Percentiles rank a stretch among this genome's conserved stretches.
Evolutionary conservation across 495 filamentous ascomycete genomes (phyloP).

Genomic region (Trichoderma orchidacearum): DNA sequence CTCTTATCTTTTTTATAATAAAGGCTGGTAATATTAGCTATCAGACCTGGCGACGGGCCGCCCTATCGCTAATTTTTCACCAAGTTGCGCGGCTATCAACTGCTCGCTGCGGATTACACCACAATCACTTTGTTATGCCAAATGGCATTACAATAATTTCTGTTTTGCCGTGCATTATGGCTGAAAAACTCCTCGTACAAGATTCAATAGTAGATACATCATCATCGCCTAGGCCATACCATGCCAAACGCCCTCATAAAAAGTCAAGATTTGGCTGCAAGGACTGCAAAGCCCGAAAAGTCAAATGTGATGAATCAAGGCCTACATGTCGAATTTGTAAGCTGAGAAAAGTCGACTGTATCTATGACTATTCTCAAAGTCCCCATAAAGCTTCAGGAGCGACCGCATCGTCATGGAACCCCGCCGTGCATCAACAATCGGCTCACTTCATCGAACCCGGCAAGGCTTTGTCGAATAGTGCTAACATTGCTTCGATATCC

Average conservation of each 20-base stretch:
- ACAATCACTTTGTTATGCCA: no score
- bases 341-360: constrained; percentile 27
- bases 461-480: neutral
- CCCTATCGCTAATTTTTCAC: no score
- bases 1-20: no score
- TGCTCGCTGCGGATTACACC: no score
- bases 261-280: constrained; percentile 39
- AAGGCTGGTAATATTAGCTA: no score
- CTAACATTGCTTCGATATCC: constrained; percentile 5
- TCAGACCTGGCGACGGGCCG: no score
- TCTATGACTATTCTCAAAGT: constrained; percentile 14
- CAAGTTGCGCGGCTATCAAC: no score
- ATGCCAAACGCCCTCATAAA: constrained; percentile 35
- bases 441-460: neutral
- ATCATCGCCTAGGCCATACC: constrained; percentile 18
- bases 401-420: constrained; percentile 5
- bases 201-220: neutral
- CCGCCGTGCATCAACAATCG: neutral
- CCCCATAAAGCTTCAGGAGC: constrained; percentile 2
- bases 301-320: constrained; percentile 35
- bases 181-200: neutral
- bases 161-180: neutral
- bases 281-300: constrained; percentile 29
- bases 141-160: no score
- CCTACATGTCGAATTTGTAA: constrained; percentile 32